These are phyloP conservation scores for Eleusine indica DNA, from an alignment of 176 grass and related monocot genomes.

Conservation along the genomic window DNA sequence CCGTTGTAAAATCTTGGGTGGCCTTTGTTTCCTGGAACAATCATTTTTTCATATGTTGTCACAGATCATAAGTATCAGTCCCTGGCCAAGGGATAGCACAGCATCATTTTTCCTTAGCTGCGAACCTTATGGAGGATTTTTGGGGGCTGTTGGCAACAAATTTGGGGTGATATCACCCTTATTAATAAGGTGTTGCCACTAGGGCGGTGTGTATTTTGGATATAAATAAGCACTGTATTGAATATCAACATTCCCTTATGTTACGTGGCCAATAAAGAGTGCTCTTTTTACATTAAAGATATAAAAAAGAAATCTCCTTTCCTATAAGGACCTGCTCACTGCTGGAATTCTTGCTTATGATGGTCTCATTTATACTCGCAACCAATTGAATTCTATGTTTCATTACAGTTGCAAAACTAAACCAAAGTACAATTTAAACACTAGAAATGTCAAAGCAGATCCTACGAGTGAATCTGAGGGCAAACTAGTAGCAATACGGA, in stretches of 20 bases:
- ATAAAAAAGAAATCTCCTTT: background rate
- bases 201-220: conserved; percentile 45
- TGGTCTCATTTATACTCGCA: background rate
- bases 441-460: background rate
- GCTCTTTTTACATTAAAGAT: background rate
- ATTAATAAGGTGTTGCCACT: conserved; percentile 47
- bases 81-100: conserved; percentile 20
- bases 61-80: conserved; percentile 39
- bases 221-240: conserved; percentile 63
- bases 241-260: conserved; percentile 32
- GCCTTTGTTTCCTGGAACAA: conserved; percentile 41
- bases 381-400: background rate
- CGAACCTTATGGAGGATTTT: conserved; percentile 32
- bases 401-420: background rate
- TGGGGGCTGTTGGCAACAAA: conserved; percentile 32
- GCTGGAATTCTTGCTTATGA: too few species aligned
- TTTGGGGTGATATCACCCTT: conserved; percentile 44
- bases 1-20: conserved; percentile 38
- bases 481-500: background rate
- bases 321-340: too few species aligned
- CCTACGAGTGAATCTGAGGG: background rate
- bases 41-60: conserved; percentile 55
- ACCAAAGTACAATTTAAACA: background rate
- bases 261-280: conserved; percentile 30
- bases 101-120: conserved; percentile 47